Evolutionary conservation across 2,329 filamentous ascomycete species (phyloP).

Genomic region (Fusarium albidum): DNA sequence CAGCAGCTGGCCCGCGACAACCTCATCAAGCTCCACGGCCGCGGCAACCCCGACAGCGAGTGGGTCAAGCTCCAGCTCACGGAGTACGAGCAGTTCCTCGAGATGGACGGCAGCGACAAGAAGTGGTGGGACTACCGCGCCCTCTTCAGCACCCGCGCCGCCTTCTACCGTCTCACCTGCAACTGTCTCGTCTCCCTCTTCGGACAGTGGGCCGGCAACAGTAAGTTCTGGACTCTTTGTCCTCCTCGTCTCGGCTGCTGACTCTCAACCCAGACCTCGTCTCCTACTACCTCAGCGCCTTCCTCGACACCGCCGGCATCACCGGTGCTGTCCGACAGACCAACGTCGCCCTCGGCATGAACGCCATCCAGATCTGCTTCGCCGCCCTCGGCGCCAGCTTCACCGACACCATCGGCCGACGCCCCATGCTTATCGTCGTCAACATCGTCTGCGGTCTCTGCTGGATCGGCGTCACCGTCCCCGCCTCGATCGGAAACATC

Average conservation of each 20-base stretch:
- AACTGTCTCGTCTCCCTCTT: constrained; percentile 54
- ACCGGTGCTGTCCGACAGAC: constrained; percentile 47
- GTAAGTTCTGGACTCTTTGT: constrained; percentile 4
- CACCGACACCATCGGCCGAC: constrained; percentile 59
- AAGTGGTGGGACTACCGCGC: constrained; percentile 58
- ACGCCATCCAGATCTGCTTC: constrained; percentile 57
- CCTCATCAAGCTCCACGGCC: constrained; percentile 51
- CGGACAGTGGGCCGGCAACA: constrained; percentile 56
- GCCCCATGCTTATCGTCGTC: constrained; percentile 58
- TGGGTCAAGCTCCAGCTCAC: constrained; percentile 49
- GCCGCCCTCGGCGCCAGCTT: constrained; percentile 57
- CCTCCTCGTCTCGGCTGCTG: not conserved
- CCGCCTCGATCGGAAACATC: constrained; percentile 48
- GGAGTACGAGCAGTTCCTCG: constrained; percentile 55
- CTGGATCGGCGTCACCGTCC: constrained; percentile 59
- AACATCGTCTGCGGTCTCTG: constrained; percentile 55
- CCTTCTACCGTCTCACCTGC: constrained; percentile 54
- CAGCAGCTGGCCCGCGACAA: constrained; percentile 40
- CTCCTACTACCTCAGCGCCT: constrained; percentile 59
- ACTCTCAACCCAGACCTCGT: constrained; percentile 38
- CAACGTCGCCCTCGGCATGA: constrained; percentile 58
- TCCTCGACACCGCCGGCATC: constrained; percentile 61
- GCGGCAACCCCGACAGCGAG: constrained; percentile 48
- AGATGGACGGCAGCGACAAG: constrained; percentile 56
- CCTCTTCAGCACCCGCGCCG: constrained; percentile 49